phyloP scores from a whole-genome alignment of 2,329 filamentous ascomycete species.

The Mycosphaerelloides madeirae region DNA sequence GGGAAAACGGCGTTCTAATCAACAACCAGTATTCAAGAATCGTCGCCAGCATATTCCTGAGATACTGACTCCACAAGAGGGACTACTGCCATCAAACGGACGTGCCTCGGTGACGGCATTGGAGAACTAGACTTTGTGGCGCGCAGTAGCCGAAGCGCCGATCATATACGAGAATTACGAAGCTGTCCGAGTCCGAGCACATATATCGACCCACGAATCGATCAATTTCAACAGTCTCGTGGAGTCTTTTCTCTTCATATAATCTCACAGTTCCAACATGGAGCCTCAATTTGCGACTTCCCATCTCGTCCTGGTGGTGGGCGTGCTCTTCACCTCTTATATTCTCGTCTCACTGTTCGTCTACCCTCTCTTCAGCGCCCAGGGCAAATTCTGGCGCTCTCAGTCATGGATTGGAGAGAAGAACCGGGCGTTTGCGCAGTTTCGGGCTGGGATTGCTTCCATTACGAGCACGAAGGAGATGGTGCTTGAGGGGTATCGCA shows the following conservation, averaged over 20 bases:
- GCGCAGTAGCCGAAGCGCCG: too few relatives aligned
- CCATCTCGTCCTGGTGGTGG: conserved; percentile 4
- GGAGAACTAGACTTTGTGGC: too few relatives aligned
- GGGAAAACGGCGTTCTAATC: conserved; percentile 35
- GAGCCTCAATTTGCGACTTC: not conserved
- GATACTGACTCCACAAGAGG: too few relatives aligned
- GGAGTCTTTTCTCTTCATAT: too few relatives aligned
- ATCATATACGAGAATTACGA: too few relatives aligned
- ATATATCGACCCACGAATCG: too few relatives aligned
- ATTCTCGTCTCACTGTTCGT: conserved; percentile 9
- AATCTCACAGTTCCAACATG: not conserved
- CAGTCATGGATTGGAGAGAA: conserved; percentile 18
- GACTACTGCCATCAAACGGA: too few relatives aligned
- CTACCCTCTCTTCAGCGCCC: conserved; percentile 9
- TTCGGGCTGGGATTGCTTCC: conserved; percentile 11
- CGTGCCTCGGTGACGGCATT: too few relatives aligned
- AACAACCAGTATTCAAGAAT: too few relatives aligned
- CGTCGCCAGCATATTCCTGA: too few relatives aligned
- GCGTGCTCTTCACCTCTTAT: conserved; percentile 10
- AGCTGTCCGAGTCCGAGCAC: too few relatives aligned
- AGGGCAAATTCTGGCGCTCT: conserved; percentile 10
- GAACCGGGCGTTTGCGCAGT: conserved; percentile 15
- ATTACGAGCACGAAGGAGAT: conserved; percentile 15
- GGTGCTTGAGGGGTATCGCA: conserved; percentile 14
- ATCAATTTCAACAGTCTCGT: too few relatives aligned